Evolutionary conservation across 768 basidiomycete genomes (phyloP).

Genomic region (Tricholoma sp.): DNA sequence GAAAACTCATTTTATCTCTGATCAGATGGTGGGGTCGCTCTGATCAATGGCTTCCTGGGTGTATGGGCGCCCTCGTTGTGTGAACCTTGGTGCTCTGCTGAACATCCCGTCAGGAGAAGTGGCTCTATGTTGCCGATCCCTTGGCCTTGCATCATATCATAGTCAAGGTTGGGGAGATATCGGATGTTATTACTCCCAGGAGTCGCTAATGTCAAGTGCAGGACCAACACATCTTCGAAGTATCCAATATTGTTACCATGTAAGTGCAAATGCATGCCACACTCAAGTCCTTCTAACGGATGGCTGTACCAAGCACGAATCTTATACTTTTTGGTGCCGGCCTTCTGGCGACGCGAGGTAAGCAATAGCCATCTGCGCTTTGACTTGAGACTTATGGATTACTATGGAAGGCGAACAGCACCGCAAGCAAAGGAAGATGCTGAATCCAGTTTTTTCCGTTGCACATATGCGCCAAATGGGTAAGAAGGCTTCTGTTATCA

Average conservation of each 20-base stretch:
- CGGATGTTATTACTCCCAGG: neutral
- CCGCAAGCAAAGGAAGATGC: slow-evolving; percentile 27
- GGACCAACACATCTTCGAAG: no score
- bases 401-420: slow-evolving; percentile 12
- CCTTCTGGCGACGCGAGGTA: slow-evolving; percentile 4
- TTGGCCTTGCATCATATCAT: slow-evolving; percentile 30
- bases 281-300: neutral
- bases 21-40: slow-evolving; percentile 14
- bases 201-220: neutral
- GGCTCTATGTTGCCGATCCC: slow-evolving; percentile 32
- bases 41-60: slow-evolving; percentile 14
- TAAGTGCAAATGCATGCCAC: slow-evolving; percentile 1
- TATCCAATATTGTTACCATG: slow-evolving; percentile 28
- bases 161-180: slow-evolving; percentile 27
- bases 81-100: neutral
- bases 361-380: neutral
- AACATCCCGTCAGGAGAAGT: slow-evolving; percentile 2
- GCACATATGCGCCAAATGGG: slow-evolving; percentile 27
- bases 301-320: neutral
- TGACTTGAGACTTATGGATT: neutral
- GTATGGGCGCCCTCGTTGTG: slow-evolving; percentile 3
- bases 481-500: neutral
- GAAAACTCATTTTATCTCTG: neutral
- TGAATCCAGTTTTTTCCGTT: slow-evolving; percentile 36
- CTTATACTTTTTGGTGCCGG: neutral